Evolutionary conservation across 257 asterid genomes (phyloP), one percentile per base, ranked within the genome.

Genomic region (Salvia splendens): DNA sequence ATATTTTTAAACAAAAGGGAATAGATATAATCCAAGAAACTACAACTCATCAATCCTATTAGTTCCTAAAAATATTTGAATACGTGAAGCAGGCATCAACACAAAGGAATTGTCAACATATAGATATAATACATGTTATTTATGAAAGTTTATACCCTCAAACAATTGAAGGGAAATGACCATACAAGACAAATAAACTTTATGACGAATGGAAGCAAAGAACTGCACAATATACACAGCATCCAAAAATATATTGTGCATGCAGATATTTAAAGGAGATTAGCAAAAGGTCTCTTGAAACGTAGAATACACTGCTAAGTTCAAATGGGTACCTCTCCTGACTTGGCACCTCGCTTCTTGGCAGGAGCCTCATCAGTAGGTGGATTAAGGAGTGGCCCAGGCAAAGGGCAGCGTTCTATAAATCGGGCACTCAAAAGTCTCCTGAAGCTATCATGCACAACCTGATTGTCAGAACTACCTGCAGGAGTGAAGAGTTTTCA

Each of bases 391-490:
- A 80, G 77, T 64, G 97, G 97, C 47, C 80, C 95, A 67, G 96
- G 93, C 64, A 82, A 89, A 16, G 99, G 99, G 63, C 99, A 90
- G 8, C 91, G 91, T 76, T 93, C 99, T 77, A 93, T 76, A 73
- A 85, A 88, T 59, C 87, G 80, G 45, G 89, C 87, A 68, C 60
- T 64, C 72, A 85, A 84, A 76, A 93, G 96, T 76, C 59, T 81
- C 41, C 28, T 74, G 81, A 93, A 85, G 78, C 61, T 80, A 67
- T 85, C 91, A 43, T 50, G 79, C 67, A 80, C 68, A 64, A 36
- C 73, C 56, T 74, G 75, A 71, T 20, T 70, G 63, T 75, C 83
- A 73, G 76, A 73, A 74, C 75, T 74, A 69, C 81, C 98, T 92
- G 86, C 68, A 9, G 35, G 52, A 11, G 61, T 52, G 8, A n/a